Evolutionary conservation across 495 filamentous ascomycete species (phyloP).

Genomic region (Penicillium riverlandense): DNA sequence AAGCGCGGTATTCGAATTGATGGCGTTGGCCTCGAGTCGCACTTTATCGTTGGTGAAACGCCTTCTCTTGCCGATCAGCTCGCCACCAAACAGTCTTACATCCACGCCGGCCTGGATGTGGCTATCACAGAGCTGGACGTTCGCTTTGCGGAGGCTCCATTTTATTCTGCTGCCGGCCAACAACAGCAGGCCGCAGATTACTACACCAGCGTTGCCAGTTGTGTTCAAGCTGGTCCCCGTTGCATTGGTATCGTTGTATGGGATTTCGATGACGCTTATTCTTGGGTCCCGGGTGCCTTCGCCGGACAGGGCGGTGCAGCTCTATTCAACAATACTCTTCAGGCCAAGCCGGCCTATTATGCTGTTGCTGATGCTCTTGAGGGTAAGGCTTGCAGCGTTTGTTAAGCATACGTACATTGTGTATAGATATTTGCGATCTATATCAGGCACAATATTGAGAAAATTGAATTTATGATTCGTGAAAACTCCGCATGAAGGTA

Average conservation of each 20-base stretch:
- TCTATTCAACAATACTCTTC: slow-evolving; percentile 40
- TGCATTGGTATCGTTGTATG: slow-evolving; percentile 58
- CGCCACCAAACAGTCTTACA: slow-evolving; percentile 35
- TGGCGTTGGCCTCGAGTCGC: slow-evolving; percentile 52
- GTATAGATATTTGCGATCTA: too few relatives aligned
- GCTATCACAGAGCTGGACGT: slow-evolving; percentile 62
- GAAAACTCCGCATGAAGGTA: too few relatives aligned
- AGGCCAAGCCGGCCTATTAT: slow-evolving; percentile 43
- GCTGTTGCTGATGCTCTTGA: slow-evolving; percentile 13
- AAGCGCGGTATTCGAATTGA: slow-evolving; percentile 47
- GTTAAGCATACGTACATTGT: not conserved
- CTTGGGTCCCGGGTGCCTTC: slow-evolving; percentile 47
- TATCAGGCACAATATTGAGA: too few relatives aligned
- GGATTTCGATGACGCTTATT: slow-evolving; percentile 49
- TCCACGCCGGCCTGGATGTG: slow-evolving; percentile 44
- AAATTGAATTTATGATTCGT: too few relatives aligned
- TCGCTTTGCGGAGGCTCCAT: slow-evolving; percentile 27
- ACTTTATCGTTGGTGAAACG: slow-evolving; percentile 48
- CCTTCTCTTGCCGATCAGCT: slow-evolving; percentile 31
- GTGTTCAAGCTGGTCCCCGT: slow-evolving; percentile 36
- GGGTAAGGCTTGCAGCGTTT: slow-evolving; percentile 11
- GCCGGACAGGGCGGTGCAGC: slow-evolving; percentile 34
- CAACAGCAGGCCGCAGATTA: slow-evolving; percentile 49
- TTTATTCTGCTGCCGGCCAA: slow-evolving; percentile 24
- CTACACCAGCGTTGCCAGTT: slow-evolving; percentile 43